Evolutionary conservation across 176 grass and related monocot genomes (phyloP), one percentile per base, ranked within the genome.

Genomic region (Stipa capillata): DNA sequence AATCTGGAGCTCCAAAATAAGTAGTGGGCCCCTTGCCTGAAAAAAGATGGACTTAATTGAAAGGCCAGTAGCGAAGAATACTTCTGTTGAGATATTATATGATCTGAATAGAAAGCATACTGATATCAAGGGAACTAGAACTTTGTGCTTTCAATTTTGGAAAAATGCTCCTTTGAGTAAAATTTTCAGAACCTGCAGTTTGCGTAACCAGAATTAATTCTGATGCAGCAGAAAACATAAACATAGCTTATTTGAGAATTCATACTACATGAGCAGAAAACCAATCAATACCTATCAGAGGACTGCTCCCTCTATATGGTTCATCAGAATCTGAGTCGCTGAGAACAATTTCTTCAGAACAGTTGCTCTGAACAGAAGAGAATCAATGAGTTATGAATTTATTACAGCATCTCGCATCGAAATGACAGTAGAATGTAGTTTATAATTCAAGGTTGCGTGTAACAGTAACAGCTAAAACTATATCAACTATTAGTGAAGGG

Each of bases 261-360:
- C n/a, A 89, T 78, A 45, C 2, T 10, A 56, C 59, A 65, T 84
- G 18, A 85, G 78, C 42, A 75, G 20, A 77, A 83, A 54, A 42
- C 0, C 76, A 83, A 79, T 33, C 62, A 32, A 37, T 44, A 90
- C 77, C 78, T 79, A 73, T 87, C 21, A 78, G 44, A 68, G 56
- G 58, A 72, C 34, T 74, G 51, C 65, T 73, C 48, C 48, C 44
- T 79, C 20, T 18, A 67, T 37, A 33, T 74, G 65, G 17, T 68
- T 87, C 81, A 79, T 55, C 90, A 87, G 75, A 83, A 85, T 86
- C 85, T 82, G 73, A 82, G 73, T 93, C 86, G 3, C 81, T 84
- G 53, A 78, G 55, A 70, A 85, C 65, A 65, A 84, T 69, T 64
- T 76, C 82, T 73, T 54, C 35, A 73, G 51, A 60, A 66, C 59